These are phyloP conservation scores for Sphaerulina populicola DNA, from an alignment of 2,329 filamentous ascomycete species.

Conservation along the genomic window DNA sequence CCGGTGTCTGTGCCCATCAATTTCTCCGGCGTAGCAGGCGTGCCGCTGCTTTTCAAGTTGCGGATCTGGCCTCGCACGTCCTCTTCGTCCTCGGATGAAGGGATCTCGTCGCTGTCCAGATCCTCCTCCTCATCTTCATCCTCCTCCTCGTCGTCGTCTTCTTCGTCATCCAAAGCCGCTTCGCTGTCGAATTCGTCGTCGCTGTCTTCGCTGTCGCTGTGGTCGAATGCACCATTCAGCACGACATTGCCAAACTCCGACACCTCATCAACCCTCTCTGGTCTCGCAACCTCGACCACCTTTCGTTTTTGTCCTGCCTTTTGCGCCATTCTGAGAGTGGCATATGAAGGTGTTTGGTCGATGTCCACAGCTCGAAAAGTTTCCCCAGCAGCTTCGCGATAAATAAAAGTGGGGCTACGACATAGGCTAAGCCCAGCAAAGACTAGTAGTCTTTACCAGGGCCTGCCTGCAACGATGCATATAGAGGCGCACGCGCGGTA, in stretches of 20 bases:
- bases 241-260: conserved; percentile 33
- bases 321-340: conserved; percentile 18
- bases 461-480: too few relatives aligned
- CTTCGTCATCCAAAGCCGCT: conserved; percentile 21
- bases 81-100: conserved; percentile 34
- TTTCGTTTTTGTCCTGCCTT: conserved; percentile 39
- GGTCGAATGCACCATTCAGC: conserved; percentile 22
- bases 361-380: conserved; percentile 12
- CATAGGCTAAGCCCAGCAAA: too few relatives aligned
- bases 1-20: conserved; percentile 26
- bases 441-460: too few relatives aligned
- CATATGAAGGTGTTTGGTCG: background rate
- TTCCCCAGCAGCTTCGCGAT: background rate
- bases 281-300: conserved; percentile 33
- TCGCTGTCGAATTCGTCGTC: conserved; percentile 24
- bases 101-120: conserved; percentile 35
- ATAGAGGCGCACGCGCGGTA: too few relatives aligned
- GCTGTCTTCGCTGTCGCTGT: conserved; percentile 29
- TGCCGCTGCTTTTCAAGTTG: conserved; percentile 34
- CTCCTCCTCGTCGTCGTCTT: conserved; percentile 22
- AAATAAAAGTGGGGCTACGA: background rate
- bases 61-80: conserved; percentile 40
- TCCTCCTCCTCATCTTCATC: conserved; percentile 25
- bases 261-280: conserved; percentile 27
- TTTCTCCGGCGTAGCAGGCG: conserved; percentile 16